Evolutionary conservation across 352 stramenopile species (phyloP).

Genomic region (Pythium sp.): DNA sequence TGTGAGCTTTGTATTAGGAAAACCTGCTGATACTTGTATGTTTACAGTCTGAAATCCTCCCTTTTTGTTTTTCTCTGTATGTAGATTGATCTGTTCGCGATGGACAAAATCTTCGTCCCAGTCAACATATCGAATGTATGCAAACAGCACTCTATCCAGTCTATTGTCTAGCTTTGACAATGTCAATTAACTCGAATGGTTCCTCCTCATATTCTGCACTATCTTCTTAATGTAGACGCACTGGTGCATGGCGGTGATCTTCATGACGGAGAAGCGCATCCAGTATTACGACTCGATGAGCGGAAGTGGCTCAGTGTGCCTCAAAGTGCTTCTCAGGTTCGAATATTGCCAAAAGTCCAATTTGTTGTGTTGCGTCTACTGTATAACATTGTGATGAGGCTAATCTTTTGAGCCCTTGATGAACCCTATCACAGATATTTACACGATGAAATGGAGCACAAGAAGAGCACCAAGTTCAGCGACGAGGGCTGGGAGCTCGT

Average conservation of each 20-base stretch:
- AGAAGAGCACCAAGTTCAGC: constrained; percentile 74
- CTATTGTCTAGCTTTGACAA: background rate
- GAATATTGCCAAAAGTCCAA: background rate
- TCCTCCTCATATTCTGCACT: constrained; percentile 3
- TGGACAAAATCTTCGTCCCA: constrained; percentile 88
- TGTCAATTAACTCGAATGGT: background rate
- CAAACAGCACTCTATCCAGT: constrained; percentile 16
- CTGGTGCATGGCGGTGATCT: constrained; percentile 86
- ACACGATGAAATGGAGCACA: constrained; percentile 81
- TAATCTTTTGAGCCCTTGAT: background rate
- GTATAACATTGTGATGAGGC: background rate
- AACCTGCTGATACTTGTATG: background rate
- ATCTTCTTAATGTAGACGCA: constrained; percentile 50
- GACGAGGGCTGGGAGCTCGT: constrained; percentile 66
- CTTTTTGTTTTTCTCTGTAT: background rate
- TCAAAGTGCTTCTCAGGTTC: constrained; percentile 67
- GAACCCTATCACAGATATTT: constrained; percentile 52
- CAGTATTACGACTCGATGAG: constrained; percentile 89
- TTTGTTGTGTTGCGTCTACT: background rate
- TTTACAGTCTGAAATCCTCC: background rate
- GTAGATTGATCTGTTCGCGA: constrained; percentile 85
- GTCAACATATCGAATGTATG: constrained; percentile 86
- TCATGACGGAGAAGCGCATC: constrained; percentile 86
- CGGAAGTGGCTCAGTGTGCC: constrained; percentile 58
- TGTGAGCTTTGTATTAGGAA: background rate